Percentiles rank a stretch among this genome's conserved stretches.
phyloP scores from a whole-genome alignment of 2,329 filamentous ascomycete species.

The Cadophora gregata region DNA sequence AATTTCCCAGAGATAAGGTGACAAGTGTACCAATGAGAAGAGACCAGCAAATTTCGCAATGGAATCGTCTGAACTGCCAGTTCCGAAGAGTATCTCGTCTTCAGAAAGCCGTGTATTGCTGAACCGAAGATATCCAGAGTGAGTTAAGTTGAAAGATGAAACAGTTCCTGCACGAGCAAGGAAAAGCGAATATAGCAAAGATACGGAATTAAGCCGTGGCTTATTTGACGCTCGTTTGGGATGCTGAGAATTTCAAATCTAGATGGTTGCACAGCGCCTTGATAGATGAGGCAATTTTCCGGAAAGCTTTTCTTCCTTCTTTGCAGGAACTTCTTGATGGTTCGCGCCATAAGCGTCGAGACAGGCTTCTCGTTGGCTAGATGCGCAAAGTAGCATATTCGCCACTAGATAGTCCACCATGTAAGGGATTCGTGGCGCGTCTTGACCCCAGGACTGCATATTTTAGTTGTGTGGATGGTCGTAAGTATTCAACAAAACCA shows the following conservation, averaged over 20 bases:
- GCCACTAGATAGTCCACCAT: neutral
- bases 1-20: neutral
- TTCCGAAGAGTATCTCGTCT: neutral
- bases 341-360: neutral
- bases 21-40: constrained; percentile 10
- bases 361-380: constrained; percentile 6
- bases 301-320: constrained; percentile 15
- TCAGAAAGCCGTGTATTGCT: too few species aligned
- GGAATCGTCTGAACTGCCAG: neutral
- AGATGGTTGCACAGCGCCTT: neutral
- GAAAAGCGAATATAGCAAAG: neutral
- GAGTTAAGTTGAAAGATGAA: neutral
- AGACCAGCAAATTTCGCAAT: neutral
- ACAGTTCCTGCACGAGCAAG: neutral
- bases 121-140: constrained; percentile 1
- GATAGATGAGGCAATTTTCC: constrained; percentile 13
- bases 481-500: neutral
- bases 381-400: neutral
- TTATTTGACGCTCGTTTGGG: neutral
- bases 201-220: neutral
- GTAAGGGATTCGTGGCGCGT: neutral
- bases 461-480: neutral
- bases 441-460: constrained; percentile 4
- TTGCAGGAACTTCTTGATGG: constrained; percentile 7
- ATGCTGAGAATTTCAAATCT: neutral